Evolutionary conservation across 371 early-diverging fungal species (phyloP).

Genomic region (Mortierella sp.): DNA sequence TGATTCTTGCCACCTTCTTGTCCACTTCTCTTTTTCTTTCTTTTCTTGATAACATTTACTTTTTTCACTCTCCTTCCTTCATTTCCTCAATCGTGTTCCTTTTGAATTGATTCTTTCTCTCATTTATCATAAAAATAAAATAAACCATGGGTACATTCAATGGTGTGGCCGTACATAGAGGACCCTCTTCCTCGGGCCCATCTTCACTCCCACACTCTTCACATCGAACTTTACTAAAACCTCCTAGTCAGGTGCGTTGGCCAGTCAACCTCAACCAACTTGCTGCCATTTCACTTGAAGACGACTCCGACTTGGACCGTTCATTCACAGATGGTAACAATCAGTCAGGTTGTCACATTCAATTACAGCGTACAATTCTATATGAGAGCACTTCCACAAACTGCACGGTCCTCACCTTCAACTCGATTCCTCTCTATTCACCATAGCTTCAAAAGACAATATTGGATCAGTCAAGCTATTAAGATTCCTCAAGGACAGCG

Average conservation of each 20-base stretch:
- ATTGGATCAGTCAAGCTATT: constrained; percentile 44
- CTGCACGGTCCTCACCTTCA: not conserved
- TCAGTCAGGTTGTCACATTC: no score
- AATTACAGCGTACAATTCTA: not conserved
- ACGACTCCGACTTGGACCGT: constrained; percentile 55
- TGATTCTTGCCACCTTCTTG: no score
- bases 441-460: constrained; percentile 35
- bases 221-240: constrained; percentile 33
- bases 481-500: constrained; percentile 50
- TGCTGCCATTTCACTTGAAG: constrained; percentile 52
- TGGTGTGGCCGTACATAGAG: constrained; percentile 15
- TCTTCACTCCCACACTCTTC: constrained; percentile 15
- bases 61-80: no score
- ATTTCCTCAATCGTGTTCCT: no score
- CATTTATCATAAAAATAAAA: not conserved
- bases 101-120: no score
- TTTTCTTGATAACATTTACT: no score
- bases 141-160: constrained; percentile 16
- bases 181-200: not conserved
- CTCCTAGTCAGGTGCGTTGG: constrained; percentile 42
- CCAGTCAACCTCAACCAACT: constrained; percentile 54
- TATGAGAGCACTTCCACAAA: not conserved
- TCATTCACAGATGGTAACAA: constrained; percentile 49
- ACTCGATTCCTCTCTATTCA: not conserved
- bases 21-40: no score